A percentile compares a stretch with the other conserved stretches of the same genome.
Evolutionary conservation across 805 yeast genomes (phyloP).

Genomic region (Kockiozyma suomiensis): DNA sequence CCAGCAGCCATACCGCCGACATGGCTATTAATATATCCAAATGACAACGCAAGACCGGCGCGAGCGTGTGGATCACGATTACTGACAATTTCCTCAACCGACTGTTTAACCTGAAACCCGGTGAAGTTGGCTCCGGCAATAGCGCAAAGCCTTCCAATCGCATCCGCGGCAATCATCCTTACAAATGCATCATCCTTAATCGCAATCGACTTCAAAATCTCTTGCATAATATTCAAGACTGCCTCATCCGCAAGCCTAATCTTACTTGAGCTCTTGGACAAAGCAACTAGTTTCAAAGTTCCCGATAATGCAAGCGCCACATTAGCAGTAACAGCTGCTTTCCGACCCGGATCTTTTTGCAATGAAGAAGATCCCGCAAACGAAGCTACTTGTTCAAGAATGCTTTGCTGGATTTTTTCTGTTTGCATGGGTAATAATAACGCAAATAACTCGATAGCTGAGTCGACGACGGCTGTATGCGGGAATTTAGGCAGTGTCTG

Average conservation of each 20-base stretch:
- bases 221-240: slow-evolving; percentile 53
- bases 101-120: slow-evolving; percentile 45
- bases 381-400: slow-evolving; percentile 76
- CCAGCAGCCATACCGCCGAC: slow-evolving; percentile 45
- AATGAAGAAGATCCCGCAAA: slow-evolving; percentile 49
- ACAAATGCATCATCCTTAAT: slow-evolving; percentile 44
- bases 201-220: slow-evolving; percentile 47
- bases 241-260: slow-evolving; percentile 19
- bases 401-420: slow-evolving; percentile 78
- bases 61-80: slow-evolving; percentile 66
- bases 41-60: slow-evolving; percentile 55
- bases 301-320: slow-evolving; percentile 66
- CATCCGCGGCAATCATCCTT: slow-evolving; percentile 55
- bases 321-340: slow-evolving; percentile 61
- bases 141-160: slow-evolving; percentile 56
- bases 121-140: slow-evolving; percentile 39
- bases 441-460: slow-evolving; percentile 76
- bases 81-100: slow-evolving; percentile 68
- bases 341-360: slow-evolving; percentile 42
- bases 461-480: slow-evolving; percentile 64
- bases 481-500: slow-evolving; percentile 36
- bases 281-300: slow-evolving; percentile 40
- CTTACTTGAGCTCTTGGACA: slow-evolving; percentile 8
- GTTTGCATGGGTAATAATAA: slow-evolving; percentile 70
- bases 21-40: slow-evolving; percentile 52